Evolutionary conservation across 192 early-diverging fungal species (phyloP).

Genomic region (Ramicandelaber brevisporus): DNA sequence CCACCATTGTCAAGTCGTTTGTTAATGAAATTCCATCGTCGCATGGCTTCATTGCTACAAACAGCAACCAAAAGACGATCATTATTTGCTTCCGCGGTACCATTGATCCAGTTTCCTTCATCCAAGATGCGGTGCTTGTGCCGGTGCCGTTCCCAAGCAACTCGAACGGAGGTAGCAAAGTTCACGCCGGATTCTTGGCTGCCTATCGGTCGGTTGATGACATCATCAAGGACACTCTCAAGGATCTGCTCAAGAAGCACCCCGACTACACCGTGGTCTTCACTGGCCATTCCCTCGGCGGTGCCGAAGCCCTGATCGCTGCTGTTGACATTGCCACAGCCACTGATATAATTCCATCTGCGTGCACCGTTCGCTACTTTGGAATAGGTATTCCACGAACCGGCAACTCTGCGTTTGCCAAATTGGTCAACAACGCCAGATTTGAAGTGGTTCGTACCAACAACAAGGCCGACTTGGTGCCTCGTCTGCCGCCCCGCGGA

Average conservation of each 20-base stretch:
- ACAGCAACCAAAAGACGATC: constrained; percentile 1
- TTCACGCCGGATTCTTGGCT: constrained; percentile 10
- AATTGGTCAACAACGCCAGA: constrained; percentile 5
- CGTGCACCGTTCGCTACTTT: too few relatives aligned
- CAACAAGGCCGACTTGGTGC: constrained; percentile 15
- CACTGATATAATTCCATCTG: too few relatives aligned
- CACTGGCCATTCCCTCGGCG: constrained; percentile 20
- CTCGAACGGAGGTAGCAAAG: constrained; percentile 1
- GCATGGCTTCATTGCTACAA: constrained; percentile 9
- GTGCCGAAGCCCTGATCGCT: constrained; percentile 13
- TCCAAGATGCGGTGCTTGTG: constrained; percentile 5
- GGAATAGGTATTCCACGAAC: constrained; percentile 17
- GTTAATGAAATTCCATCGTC: too few relatives aligned
- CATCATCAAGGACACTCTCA: constrained; percentile 1
- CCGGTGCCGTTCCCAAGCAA: constrained; percentile 4
- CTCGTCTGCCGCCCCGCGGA: constrained; percentile 17
- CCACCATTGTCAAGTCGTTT: too few relatives aligned
- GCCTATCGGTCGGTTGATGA: constrained; percentile 7
- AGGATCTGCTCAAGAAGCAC: constrained; percentile 1
- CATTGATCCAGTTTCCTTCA: constrained; percentile 8
- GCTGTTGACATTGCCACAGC: constrained; percentile 8
- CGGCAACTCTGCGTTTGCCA: constrained; percentile 14
- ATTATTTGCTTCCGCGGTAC: constrained; percentile 10
- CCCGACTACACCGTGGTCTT: constrained; percentile 15
- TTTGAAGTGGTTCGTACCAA: constrained; percentile 11